phyloP scores from a whole-genome alignment of 164 flowering plant genomes.

The Piper longum region DNA sequence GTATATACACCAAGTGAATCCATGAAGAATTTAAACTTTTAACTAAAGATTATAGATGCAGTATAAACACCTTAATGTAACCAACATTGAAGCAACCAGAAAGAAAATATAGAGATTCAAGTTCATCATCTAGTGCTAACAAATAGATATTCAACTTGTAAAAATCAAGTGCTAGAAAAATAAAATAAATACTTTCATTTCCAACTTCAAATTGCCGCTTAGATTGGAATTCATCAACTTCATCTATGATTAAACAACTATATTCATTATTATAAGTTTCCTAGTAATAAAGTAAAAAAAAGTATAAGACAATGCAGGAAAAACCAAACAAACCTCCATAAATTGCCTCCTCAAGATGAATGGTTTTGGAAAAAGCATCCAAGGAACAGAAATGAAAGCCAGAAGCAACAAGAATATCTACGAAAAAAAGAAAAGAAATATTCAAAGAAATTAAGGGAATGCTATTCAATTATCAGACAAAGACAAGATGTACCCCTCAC shows the following conservation, averaged over 20 bases:
- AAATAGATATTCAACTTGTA: too few relatives aligned
- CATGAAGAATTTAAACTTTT: not conserved
- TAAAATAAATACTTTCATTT: not conserved
- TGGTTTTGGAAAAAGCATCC: conserved; percentile 98
- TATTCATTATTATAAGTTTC: not conserved
- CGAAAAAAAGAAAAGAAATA: conserved; percentile 7
- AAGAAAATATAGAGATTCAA: too few relatives aligned
- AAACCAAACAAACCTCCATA: conserved; percentile 27
- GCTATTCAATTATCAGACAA: not conserved
- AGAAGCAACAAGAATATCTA: conserved; percentile 72
- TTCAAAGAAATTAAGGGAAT: conserved; percentile 2
- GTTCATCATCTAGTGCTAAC: too few relatives aligned
- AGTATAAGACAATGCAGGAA: not conserved
- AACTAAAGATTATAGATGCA: not conserved
- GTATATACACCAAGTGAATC: not conserved
- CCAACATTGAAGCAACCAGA: not conserved
- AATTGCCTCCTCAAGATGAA: conserved; percentile 67
- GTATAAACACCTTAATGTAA: not conserved
- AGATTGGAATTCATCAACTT: not conserved
- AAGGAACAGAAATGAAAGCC: conserved; percentile 84
- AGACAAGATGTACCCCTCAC: conserved; percentile 14
- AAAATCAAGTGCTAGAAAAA: not conserved
- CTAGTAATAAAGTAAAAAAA: not conserved
- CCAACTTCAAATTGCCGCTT: not conserved
- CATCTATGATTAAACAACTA: not conserved